Conservation (phyloP, 306 rosid genomes). For the Comarum palustre region DNA sequence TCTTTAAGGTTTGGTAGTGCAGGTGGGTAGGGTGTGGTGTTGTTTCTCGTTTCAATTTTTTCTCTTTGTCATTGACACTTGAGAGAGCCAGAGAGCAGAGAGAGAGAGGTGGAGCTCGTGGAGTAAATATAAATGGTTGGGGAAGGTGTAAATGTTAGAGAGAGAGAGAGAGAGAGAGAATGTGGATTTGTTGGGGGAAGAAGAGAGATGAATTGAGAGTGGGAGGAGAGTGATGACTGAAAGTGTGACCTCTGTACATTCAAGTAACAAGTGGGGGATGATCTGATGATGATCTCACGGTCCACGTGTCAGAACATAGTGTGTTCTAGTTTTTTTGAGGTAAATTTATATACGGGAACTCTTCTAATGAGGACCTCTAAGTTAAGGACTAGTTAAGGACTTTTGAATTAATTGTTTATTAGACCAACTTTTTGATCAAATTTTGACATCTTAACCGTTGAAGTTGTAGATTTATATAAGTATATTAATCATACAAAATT, state of each 20-base stretch:
- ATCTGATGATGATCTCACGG: constrained; percentile 8
- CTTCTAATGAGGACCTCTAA: too few relatives aligned
- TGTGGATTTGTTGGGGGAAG: constrained; percentile 25
- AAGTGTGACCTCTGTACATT: constrained; percentile 1
- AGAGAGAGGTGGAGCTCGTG: background rate
- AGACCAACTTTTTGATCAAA: too few relatives aligned
- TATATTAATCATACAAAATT: too few relatives aligned
- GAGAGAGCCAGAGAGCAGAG: constrained; percentile 3
- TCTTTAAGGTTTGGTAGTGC: too few relatives aligned
- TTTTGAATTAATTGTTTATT: too few relatives aligned
- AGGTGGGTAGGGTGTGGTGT: background rate
- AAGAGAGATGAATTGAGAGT: background rate
- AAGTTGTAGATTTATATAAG: too few relatives aligned
- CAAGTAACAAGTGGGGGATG: background rate
- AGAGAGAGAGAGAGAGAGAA: background rate
- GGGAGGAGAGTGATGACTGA: background rate
- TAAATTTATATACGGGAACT: too few relatives aligned
- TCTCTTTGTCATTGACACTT: background rate
- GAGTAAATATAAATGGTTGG: constrained; percentile 15
- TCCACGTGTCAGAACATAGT: constrained; percentile 62
- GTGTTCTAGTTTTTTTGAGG: too few relatives aligned
- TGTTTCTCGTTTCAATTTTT: constrained; percentile 2
- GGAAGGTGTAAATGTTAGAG: constrained; percentile 9
- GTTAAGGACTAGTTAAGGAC: too few relatives aligned
- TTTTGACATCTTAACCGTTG: too few relatives aligned